phyloP scores from a whole-genome alignment of 148 eudicot genomes.

The Heliosperma pusillum region DNA sequence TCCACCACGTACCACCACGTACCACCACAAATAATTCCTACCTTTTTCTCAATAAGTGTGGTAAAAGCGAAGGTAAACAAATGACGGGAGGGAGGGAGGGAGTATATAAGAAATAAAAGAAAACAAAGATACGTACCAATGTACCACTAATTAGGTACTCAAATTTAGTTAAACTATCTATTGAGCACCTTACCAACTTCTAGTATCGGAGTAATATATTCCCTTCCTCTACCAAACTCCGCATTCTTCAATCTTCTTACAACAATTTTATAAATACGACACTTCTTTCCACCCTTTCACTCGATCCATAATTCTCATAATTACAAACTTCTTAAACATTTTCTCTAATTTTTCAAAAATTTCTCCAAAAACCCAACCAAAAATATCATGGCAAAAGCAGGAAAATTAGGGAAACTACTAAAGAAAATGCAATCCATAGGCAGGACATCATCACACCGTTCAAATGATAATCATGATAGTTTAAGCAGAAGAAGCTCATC shows the following conservation, averaged over 20 bases:
- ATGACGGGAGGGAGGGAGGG: too few species aligned
- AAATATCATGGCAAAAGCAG: slow-evolving; percentile 36
- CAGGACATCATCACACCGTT: slow-evolving; percentile 11
- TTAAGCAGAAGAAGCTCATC: background rate
- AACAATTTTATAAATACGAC: slow-evolving; percentile 17
- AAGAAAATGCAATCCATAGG: slow-evolving; percentile 45
- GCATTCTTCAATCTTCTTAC: background rate
- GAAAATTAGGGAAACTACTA: slow-evolving; percentile 33
- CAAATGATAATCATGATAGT: background rate
- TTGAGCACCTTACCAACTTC: slow-evolving; percentile 8
- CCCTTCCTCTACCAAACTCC: slow-evolving; percentile 22
- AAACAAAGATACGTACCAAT: background rate
- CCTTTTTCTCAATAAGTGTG: too few species aligned
- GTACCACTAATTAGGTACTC: slow-evolving; percentile 16
- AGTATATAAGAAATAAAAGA: too few species aligned
- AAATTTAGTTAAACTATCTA: background rate
- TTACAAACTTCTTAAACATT: background rate
- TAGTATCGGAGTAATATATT: too few species aligned
- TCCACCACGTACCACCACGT: too few species aligned
- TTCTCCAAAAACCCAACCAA: background rate
- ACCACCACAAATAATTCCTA: too few species aligned
- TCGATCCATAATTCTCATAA: background rate
- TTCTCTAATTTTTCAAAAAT: background rate
- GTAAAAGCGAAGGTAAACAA: too few species aligned
- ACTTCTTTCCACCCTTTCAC: slow-evolving; percentile 6